These are phyloP conservation scores for Sanghuangporus sanghuang DNA, from an alignment of 1,284 basidiomycete species.

Conservation along the genomic window DNA sequence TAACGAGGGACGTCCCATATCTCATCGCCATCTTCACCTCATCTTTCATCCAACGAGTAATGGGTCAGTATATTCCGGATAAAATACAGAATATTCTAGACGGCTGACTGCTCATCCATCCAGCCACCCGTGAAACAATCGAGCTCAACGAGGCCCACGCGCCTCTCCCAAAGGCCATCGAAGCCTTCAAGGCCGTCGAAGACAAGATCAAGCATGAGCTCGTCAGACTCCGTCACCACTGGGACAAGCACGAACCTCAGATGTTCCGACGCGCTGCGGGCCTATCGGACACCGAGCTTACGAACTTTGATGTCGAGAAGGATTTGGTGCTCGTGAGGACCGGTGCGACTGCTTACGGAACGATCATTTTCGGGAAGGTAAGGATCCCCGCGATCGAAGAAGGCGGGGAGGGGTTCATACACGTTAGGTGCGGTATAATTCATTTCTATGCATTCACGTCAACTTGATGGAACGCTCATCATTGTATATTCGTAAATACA, in stretches of 20 bases:
- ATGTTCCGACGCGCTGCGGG: conserved; percentile 63
- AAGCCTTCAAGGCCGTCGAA: conserved; percentile 55
- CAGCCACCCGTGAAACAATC: conserved; percentile 57
- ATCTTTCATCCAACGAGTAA: too few species aligned
- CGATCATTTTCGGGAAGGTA: conserved; percentile 72
- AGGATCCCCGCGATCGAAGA: conserved; percentile 62
- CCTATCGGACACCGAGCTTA: conserved; percentile 49
- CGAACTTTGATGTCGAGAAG: conserved; percentile 44
- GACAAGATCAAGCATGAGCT: conserved; percentile 57
- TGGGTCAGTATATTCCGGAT: too few species aligned
- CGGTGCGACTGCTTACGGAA: conserved; percentile 52
- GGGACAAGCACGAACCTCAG: conserved; percentile 66
- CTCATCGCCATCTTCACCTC: too few species aligned
- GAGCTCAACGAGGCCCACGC: conserved; percentile 51
- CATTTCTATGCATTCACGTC: too few species aligned
- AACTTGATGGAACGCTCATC: too few species aligned
- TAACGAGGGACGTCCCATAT: too few species aligned
- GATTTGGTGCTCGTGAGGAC: conserved; percentile 56
- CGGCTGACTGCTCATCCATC: neutral
- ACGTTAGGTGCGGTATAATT: conserved; percentile 55
- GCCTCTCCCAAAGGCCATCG: conserved; percentile 52
- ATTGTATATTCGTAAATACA: conserved; percentile 19
- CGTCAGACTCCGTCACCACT: conserved; percentile 55
- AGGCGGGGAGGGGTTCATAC: conserved; percentile 57
- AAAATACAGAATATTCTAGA: too few species aligned